phyloP scores from a whole-genome alignment of 148 eudicot genomes.

The Gaultheria prostrata region DNA sequence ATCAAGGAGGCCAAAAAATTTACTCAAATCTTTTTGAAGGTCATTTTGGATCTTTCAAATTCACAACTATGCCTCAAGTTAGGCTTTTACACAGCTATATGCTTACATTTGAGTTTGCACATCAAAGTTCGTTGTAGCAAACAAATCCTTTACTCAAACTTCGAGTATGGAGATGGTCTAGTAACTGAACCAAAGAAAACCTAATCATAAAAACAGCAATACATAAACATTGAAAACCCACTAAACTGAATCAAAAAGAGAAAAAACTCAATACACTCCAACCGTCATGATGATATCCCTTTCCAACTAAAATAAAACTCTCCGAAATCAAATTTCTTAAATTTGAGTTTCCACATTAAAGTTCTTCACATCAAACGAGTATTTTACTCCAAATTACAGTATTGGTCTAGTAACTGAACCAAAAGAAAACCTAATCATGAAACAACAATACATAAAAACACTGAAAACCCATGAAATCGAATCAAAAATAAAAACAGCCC shows the following conservation, averaged over 20 bases:
- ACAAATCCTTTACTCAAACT: background rate
- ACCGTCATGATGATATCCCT: background rate
- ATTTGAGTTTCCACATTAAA: background rate
- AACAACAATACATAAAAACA: background rate
- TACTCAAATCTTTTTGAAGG: background rate
- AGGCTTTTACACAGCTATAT: background rate
- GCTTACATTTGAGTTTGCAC: background rate
- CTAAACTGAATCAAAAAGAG: background rate
- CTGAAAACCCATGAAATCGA: background rate
- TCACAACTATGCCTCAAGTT: background rate
- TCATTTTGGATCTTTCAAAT: background rate
- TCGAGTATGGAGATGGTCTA: background rate
- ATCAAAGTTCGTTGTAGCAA: background rate
- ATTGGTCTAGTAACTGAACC: background rate
- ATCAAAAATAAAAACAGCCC: background rate
- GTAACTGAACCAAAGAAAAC: background rate
- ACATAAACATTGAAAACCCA: slow-evolving; percentile 3
- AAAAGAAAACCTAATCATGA: background rate
- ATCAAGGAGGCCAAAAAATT: background rate
- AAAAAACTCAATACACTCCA: background rate
- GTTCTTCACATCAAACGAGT: background rate
- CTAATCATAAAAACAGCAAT: background rate
- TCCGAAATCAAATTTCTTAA: background rate
- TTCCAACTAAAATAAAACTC: background rate
- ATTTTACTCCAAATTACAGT: background rate